These are phyloP conservation scores for Colletotrichum tabaci DNA, from an alignment of 2,329 filamentous ascomycete genomes.

Conservation along the genomic window DNA sequence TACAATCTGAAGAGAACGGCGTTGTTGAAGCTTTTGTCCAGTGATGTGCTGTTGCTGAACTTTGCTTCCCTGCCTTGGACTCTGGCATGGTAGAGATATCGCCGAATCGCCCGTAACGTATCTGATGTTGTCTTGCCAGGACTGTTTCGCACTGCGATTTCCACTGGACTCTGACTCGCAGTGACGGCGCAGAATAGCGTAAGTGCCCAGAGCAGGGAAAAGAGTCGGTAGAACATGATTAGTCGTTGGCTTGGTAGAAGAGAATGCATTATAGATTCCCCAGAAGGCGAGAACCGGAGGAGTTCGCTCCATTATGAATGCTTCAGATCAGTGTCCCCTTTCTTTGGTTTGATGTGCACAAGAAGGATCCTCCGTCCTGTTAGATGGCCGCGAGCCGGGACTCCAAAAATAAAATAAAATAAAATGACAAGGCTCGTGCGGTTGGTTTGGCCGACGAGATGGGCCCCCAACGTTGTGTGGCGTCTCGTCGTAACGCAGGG, in stretches of 20 bases:
- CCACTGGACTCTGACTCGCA: neutral
- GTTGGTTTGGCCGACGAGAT: neutral
- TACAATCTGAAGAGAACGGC: slow-evolving; percentile 54
- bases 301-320: neutral
- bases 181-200: neutral
- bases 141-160: slow-evolving; percentile 22
- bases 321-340: neutral
- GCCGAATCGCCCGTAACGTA: slow-evolving; percentile 22
- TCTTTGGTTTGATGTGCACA: neutral
- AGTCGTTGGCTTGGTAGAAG: neutral
- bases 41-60: slow-evolving; percentile 48
- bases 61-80: slow-evolving; percentile 19
- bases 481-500: slow-evolving; percentile 8
- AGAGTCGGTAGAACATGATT: neutral
- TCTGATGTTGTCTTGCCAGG: slow-evolving; percentile 23
- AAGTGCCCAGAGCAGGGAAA: neutral
- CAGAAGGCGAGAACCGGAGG: neutral
- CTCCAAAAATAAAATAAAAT: no score
- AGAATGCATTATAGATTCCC: neutral
- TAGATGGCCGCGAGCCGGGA: neutral
- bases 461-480: neutral
- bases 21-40: slow-evolving; percentile 59
- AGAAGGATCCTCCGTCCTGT: no score
- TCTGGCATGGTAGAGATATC: slow-evolving; percentile 19
- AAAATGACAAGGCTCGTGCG: neutral